Evolutionary conservation across 2,329 filamentous ascomycete species (phyloP).

Genomic region (Rhynchosporium graminicola): DNA sequence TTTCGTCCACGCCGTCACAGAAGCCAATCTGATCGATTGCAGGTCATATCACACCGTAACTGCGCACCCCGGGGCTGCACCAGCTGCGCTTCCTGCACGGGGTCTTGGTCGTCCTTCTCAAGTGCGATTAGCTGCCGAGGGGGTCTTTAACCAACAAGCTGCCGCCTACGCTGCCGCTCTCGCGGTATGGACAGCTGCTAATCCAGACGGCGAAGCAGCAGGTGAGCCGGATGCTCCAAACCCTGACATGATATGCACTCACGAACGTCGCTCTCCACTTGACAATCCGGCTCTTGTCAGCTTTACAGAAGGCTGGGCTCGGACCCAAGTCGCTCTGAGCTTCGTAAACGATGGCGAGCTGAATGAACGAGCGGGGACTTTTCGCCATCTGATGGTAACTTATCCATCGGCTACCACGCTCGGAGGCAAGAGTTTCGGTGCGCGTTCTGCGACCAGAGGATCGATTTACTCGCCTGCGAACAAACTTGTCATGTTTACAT

Average conservation of each 20-base stretch:
- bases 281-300: slow-evolving; percentile 1
- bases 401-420: background rate
- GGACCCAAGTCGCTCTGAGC: slow-evolving; percentile 7
- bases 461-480: background rate
- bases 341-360: background rate
- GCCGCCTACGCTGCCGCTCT: background rate
- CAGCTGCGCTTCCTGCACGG: too few relatives aligned
- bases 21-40: background rate
- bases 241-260: slow-evolving; percentile 9
- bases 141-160: background rate
- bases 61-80: background rate
- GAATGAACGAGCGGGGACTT: slow-evolving; percentile 4
- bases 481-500: slow-evolving; percentile 7
- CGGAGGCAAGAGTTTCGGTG: slow-evolving; percentile 12
- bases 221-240: background rate
- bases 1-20: slow-evolving; percentile 1
- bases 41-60: background rate
- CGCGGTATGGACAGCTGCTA: background rate
- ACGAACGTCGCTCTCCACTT: slow-evolving; percentile 9
- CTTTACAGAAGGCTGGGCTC: slow-evolving; percentile 14
- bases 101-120: too few relatives aligned
- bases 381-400: slow-evolving; percentile 2
- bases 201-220: background rate
- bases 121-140: background rate
- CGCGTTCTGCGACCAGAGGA: slow-evolving; percentile 1